A percentile compares a stretch with the other conserved stretches of the same genome.
phyloP scores from a whole-genome alignment of 192 early-diverging fungal genomes.

The Backusella mclennaniae region DNA sequence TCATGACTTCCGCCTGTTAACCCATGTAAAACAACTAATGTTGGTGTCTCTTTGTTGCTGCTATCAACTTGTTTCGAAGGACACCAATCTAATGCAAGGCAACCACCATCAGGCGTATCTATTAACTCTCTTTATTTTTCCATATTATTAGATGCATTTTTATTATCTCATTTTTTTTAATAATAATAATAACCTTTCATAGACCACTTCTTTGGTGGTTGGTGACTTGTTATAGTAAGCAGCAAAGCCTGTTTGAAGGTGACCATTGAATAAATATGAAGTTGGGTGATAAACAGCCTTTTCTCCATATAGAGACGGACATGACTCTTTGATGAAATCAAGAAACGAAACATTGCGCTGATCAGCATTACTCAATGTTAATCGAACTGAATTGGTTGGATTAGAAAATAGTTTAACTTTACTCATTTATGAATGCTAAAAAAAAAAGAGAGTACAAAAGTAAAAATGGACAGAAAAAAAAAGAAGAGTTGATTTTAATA shows the following conservation, averaged over 20 bases:
- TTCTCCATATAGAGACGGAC: slow-evolving; percentile 54
- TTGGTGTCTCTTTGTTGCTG: slow-evolving; percentile 65
- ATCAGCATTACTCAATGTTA: not conserved
- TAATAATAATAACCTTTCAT: slow-evolving; percentile 55
- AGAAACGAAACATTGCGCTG: slow-evolving; percentile 16
- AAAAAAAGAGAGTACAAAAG: too few relatives aligned
- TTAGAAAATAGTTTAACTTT: slow-evolving; percentile 14
- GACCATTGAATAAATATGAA: slow-evolving; percentile 67
- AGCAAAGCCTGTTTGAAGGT: slow-evolving; percentile 75
- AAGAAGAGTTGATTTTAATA: too few relatives aligned
- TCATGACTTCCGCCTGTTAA: slow-evolving; percentile 92
- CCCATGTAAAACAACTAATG: slow-evolving; percentile 83
- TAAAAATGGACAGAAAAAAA: too few relatives aligned
- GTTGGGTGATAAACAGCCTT: slow-evolving; percentile 66
- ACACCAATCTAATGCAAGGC: slow-evolving; percentile 86
- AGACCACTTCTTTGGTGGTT: slow-evolving; percentile 45
- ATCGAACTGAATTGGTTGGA: not conserved
- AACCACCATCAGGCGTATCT: slow-evolving; percentile 77
- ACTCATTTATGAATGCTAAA: not conserved
- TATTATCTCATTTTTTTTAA: not conserved
- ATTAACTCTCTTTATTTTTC: slow-evolving; percentile 40
- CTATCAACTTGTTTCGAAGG: slow-evolving; percentile 52
- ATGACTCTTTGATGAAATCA: slow-evolving; percentile 38
- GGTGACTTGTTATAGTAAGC: slow-evolving; percentile 42
- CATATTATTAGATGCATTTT: slow-evolving; percentile 14